A percentile compares a stretch with the other conserved stretches of the same genome.
Conservation (phyloP, 441 rosid genomes). For the Cnidoscolus chayamansa region DNA sequence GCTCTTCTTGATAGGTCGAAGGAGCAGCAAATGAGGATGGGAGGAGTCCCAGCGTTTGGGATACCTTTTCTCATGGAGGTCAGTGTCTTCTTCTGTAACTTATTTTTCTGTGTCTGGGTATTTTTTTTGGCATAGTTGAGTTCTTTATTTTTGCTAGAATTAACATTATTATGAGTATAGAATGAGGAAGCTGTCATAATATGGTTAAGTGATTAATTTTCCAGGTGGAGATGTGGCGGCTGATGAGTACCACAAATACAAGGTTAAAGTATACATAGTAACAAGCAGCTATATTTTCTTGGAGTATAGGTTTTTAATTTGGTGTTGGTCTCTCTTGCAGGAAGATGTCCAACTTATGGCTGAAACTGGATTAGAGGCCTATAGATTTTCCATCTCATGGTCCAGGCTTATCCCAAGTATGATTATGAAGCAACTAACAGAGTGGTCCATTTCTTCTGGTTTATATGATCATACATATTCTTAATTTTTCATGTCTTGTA, state of each 20-base stretch:
- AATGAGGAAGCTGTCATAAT: background rate
- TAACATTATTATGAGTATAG: background rate
- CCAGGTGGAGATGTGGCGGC: conserved; percentile 55
- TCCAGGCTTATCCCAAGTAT: conserved; percentile 64
- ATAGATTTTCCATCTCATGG: conserved; percentile 70
- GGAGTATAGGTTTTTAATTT: background rate
- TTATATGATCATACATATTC: background rate
- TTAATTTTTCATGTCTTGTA: background rate
- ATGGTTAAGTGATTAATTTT: background rate
- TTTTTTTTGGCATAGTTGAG: background rate
- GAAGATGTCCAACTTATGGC: conserved; percentile 68
- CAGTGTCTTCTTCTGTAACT: conserved; percentile 7
- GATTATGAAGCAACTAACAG: background rate
- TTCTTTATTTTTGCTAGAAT: background rate
- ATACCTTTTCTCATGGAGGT: conserved; percentile 47
- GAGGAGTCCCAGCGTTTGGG: conserved; percentile 61
- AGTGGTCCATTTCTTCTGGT: background rate
- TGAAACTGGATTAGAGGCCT: conserved; percentile 49
- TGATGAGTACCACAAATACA: conserved; percentile 68
- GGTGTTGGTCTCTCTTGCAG: conserved; percentile 22
- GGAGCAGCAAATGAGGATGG: conserved; percentile 67
- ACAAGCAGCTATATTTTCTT: background rate
- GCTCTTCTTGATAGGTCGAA: conserved; percentile 37
- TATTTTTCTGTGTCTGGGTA: background rate
- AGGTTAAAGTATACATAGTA: conserved; percentile 29